Evolutionary conservation across 169 alveolate genomes (phyloP).

Genomic region (Besnoitia besnoiti): DNA sequence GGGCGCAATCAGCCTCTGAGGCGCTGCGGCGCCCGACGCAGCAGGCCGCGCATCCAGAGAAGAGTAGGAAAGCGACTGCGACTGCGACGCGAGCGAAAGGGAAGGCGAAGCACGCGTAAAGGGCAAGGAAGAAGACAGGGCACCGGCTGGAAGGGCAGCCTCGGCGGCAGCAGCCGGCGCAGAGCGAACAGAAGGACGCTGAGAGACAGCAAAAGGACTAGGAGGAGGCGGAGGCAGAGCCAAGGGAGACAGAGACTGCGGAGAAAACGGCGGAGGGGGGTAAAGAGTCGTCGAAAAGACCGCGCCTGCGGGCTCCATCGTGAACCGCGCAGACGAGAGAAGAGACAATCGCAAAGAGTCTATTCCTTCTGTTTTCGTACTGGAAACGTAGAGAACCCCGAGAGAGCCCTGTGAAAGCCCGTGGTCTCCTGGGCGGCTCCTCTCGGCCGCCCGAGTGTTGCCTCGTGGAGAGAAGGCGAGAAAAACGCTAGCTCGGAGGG

Average conservation of each 20-base stretch:
- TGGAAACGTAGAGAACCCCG: no score
- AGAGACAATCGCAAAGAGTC: not conserved
- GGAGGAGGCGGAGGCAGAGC: not conserved
- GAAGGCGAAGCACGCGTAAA: not conserved
- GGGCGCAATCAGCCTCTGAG: not conserved
- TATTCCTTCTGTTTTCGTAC: no score
- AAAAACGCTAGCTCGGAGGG: no score
- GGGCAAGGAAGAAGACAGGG: not conserved
- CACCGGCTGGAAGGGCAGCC: not conserved
- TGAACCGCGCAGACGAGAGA: no score
- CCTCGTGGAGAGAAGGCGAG: no score
- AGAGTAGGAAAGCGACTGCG: not conserved
- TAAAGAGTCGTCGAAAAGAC: conserved; percentile 21
- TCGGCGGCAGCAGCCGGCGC: not conserved
- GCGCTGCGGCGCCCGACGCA: not conserved
- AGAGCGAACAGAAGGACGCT: not conserved
- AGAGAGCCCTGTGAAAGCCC: no score
- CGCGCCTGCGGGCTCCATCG: not conserved
- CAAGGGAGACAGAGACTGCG: not conserved
- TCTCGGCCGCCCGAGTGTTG: no score
- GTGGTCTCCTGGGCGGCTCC: no score
- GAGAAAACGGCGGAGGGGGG: not conserved
- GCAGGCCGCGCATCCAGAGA: not conserved
- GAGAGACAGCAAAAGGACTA: not conserved
- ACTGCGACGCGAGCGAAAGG: not conserved